Base-by-base conservation (phyloP, 2,329 filamentous ascomycete genomes). In the Chaetomiaceae sp. region DNA sequence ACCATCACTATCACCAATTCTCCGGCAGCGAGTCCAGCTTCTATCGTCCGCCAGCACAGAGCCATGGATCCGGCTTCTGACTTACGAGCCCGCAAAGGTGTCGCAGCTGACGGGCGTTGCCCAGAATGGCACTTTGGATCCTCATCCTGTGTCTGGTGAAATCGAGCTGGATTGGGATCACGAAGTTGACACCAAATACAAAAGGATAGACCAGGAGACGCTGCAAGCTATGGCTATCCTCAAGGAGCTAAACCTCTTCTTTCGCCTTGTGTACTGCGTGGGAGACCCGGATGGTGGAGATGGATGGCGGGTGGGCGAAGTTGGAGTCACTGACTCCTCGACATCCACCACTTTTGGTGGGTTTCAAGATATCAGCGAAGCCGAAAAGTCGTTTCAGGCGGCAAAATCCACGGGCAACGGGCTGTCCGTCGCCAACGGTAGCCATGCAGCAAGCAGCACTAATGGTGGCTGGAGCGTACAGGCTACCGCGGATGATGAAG, bases 61-160 rank as follows among this genome's bases (percentile, higher is more conserved):
- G 32, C 81, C 85, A 48, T 92, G 89, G 87, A 78, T 92, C 14
- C 77, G 81, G 1, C 75, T 91, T 29, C 75, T 92, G 21, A 86
- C 82, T 65, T 91, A 89, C 73, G 81, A 87, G 62, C 63, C 75
- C 7, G 68, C 76, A 58, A 77, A 78, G 57, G 73, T 76, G 3
- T 72, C 79, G 38, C 78, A 75, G 58, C 75, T 92, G 16, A 74
- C 78, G n/a, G 73, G 80, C 53, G 72, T 86, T 13, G 82, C 83
- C 29, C 77, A 78, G 60, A 77, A 78, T 51, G 80, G 87, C 48
- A 72, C 77, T 41, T 73, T 92, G 29, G 86, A 91, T 67, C 86
- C 87, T n/a, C 89, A 94, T 63, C 89, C 89, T 3, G 82, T 86
- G 4, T 90, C 86, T 2, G 88, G 87, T 49, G 87, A 91, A 67